Evolutionary conservation across 2,329 filamentous ascomycete species (phyloP).

Genomic region (Stemphylium beticola): DNA sequence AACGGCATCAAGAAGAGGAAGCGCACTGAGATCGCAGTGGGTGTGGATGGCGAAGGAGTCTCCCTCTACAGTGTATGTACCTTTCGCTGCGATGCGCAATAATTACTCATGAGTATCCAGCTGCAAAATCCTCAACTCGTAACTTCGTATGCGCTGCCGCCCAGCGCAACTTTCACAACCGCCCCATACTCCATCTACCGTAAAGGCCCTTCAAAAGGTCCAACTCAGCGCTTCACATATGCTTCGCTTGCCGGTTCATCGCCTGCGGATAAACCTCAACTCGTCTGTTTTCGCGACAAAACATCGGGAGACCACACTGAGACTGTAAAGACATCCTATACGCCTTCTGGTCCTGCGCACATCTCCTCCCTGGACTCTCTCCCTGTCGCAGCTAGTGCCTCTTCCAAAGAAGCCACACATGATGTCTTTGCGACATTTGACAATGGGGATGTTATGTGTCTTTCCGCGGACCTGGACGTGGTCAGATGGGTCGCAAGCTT

Average conservation of each 20-base stretch:
- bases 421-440: conserved; percentile 65
- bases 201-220: conserved; percentile 52
- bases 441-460: conserved; percentile 66
- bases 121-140: conserved; percentile 66
- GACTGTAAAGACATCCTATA: conserved; percentile 43
- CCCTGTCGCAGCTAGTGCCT: conserved; percentile 29
- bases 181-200: conserved; percentile 65
- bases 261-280: conserved; percentile 55
- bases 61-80: conserved; percentile 66
- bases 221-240: conserved; percentile 63
- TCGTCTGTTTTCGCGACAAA: conserved; percentile 63
- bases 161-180: conserved; percentile 63
- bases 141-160: conserved; percentile 67
- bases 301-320: conserved; percentile 42
- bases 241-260: conserved; percentile 57
- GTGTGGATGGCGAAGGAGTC: conserved; percentile 65
- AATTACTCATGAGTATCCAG: conserved; percentile 46
- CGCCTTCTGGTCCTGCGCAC: conserved; percentile 30
- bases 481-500: conserved; percentile 43
- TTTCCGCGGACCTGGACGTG: conserved; percentile 61
- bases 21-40: conserved; percentile 65
- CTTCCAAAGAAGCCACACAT: conserved; percentile 31
- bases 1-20: conserved; percentile 65
- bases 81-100: conserved; percentile 3
- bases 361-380: conserved; percentile 43